Base-by-base conservation (phyloP, 352 stramenopile species). In the Globisporangium carolinianum region DNA sequence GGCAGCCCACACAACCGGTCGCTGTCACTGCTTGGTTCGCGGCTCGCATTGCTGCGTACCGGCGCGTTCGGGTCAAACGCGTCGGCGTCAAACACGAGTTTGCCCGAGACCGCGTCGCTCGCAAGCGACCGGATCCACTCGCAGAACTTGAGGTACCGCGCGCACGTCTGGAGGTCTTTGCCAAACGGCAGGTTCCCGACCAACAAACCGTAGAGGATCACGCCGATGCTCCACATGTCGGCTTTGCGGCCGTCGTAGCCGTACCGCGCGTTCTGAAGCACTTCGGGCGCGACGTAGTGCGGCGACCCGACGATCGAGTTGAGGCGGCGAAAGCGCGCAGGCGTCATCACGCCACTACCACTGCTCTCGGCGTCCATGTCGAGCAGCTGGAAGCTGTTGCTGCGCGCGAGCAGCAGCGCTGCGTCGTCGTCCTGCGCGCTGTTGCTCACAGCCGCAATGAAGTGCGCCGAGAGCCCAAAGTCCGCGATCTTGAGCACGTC, bases 211-310 rank as follows among this genome's bases (percentile, higher is more conserved):
- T 97, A 97, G 55, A 98, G 66, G 50, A 98, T 98, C 11, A 98
- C 88, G 12, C 92, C 92, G 55, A 96, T 94, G 6, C 82, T 95
- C 90, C 90, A 98, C 2, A 82, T 81, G 60, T 98, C 92, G 0
- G 89, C 91, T 57, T 98, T 97, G 17, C 77, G 74, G 5, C 90
- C 90, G 55, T 97, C 87, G 55, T 97, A 97, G 3, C 89, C 89
- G 49, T 89, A 69, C 5, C 82, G 85, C 6, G 75, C 67, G 49
- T 92, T 85, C 77, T 91, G 80, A 1, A 98, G 87, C 32, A 98
- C 96, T 73, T 99, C 96, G 1, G 96, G 96, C 5, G 96, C 96
- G 18, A 98, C 93, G 55, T 99, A 99, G 65, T 98, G 94, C 7
- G 96, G 96, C 15, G 94, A 98, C 0, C 96, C 96, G 11, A 98